Evolutionary conservation across 805 yeast species (phyloP), one percentile per base, ranked within the genome.

Genomic region (Starmerella bacillaris): DNA sequence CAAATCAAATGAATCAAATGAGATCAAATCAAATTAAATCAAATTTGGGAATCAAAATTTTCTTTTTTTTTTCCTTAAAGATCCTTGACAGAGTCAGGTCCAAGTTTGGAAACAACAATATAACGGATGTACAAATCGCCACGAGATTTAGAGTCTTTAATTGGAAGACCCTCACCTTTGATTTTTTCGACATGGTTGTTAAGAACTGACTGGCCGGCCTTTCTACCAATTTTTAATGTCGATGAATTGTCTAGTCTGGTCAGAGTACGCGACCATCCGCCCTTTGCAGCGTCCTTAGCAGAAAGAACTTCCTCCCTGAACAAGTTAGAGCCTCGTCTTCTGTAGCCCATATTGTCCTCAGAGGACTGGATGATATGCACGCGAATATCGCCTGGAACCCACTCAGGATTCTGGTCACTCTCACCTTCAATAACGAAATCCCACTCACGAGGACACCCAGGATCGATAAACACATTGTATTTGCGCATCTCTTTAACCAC

Each of bases 131-230:
- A 67, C 39, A 70, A 56, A 41, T 69, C 70, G 21, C 74, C 68
- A 37, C 37, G 47, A 58, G 59, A 66, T 32, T 65, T 71, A 7
- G 18, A 11, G 27, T 58, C 64, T 18, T 49, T 45, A 4, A 62
- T 41, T 2, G 96, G 96, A 95, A 89, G 82, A 18, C 98, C 98
- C 47, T 68, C 74, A 5, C 78, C 83, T 41, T 63, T 58, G 22
- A 86, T 44, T 3, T 64, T 55, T 53, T 89, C 94, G 5, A 77
- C 61, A 44, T 80, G 78, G 2, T 92, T 92, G 48, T 72, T 60
- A 30, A 59, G 43, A 1, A 78, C 72, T 7, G 63, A 49, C 21
- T 58, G 58, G 15, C 84, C 83, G 6, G 47, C 42, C 2, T 49
- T 45, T 39, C 94, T 65, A 24, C 56, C 39, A 3, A 82, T 35